Evolutionary conservation across 2,329 filamentous ascomycete species (phyloP), one percentile per base, ranked within the genome.

Genomic region (Didymella exigua): DNA sequence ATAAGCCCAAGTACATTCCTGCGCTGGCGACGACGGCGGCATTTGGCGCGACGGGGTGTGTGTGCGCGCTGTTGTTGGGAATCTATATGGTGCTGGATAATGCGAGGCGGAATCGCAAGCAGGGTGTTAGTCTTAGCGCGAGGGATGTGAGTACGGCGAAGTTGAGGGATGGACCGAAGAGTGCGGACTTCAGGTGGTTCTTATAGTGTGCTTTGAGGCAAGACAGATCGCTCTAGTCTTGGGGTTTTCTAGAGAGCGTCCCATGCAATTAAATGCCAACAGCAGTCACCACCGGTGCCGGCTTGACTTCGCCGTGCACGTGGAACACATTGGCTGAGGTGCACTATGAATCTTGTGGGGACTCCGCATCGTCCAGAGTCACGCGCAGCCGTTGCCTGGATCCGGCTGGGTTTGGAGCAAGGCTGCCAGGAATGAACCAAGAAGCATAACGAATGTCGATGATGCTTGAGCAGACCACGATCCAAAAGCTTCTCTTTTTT

Each of bases 71-170:
- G 4, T 54, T 76, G n/a, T 68, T 90, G 42, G 88, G 86, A 0
- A 47, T 75, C 0, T 90, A 81, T 64, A 90, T 90, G 87, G 76
- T 83, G 34, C 69, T 81, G 29, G 88, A 90, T 66, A 90, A 90
- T 65, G 78, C 75, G 65, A 78, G 84, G 41, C 80, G 88, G 42
- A 82, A 90, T 63, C 70, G 73, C 14, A 77, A 71, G 43, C 82
- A 84, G 62, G 87, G 87, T 0, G 73, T 82, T 3, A 81, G 77
- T 24, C 65, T 87, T 18, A 79, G 76, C 6, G 86, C 85, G 2
- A 77, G 67, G 51, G 77, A 81, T 64, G 76, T 81, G 3, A 76
- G 75, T 29, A 81, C 79, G 6, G 77, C 77, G 63, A 72, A 71
- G 54, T 51, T 81, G 66, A 74, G 71, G 51, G 77, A 80, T 58